Evolutionary conservation across 2,329 filamentous ascomycete species (phyloP).

Genomic region (Neonectria hederae): DNA sequence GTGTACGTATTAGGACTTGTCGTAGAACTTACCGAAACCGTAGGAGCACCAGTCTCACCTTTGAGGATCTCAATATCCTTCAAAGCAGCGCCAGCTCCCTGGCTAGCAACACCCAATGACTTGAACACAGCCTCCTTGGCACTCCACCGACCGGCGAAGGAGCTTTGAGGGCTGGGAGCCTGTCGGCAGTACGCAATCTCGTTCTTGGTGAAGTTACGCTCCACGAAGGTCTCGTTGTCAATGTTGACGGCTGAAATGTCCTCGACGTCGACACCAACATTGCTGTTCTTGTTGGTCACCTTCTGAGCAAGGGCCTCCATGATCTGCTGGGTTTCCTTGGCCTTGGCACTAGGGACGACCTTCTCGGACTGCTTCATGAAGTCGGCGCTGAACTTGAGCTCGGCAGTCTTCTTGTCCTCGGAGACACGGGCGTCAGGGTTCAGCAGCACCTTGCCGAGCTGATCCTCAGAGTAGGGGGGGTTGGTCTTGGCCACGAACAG

Average conservation of each 20-base stretch:
- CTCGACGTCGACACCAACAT: constrained; percentile 94
- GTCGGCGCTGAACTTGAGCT: constrained; percentile 76
- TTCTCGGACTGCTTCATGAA: constrained; percentile 74
- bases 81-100: constrained; percentile 87
- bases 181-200: constrained; percentile 90
- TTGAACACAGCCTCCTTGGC: constrained; percentile 99
- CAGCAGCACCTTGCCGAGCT: constrained; percentile 88
- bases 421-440: constrained; percentile 91
- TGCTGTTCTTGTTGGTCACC: constrained; percentile 68
- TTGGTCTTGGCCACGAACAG: constrained; percentile 96
- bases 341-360: constrained; percentile 57
- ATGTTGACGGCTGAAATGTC: constrained; percentile 88
- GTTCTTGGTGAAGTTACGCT: constrained; percentile 88
- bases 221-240: constrained; percentile 90
- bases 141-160: constrained; percentile 94
- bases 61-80: constrained; percentile 94
- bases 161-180: constrained; percentile 82
- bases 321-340: constrained; percentile 75
- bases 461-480: constrained; percentile 87
- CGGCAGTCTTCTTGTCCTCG: constrained; percentile 85
- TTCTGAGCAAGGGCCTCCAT: constrained; percentile 79
- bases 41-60: constrained; percentile 82
- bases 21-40: constrained; percentile 76
- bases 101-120: constrained; percentile 85
- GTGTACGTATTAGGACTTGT: neutral